phyloP scores from a whole-genome alignment of 2,329 filamentous ascomycete species.

The Trichoderma atroviride region DNA sequence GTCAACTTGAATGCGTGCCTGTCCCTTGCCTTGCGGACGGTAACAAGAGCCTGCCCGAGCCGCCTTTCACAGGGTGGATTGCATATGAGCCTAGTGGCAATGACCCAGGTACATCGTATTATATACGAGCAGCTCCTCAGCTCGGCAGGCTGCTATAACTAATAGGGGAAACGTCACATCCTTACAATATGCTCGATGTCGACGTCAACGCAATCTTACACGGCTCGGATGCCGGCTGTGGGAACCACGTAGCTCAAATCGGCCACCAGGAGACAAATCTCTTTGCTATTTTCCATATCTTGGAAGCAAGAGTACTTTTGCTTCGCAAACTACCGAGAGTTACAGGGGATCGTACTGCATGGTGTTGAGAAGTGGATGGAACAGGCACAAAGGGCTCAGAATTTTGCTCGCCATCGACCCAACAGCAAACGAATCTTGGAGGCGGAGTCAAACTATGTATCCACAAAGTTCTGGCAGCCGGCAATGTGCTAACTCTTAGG shows the following conservation, averaged over 20 bases:
- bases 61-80: not conserved
- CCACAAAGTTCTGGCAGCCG: not conserved
- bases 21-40: not conserved
- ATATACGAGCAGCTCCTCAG: not conserved
- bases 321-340: conserved; percentile 2
- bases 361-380: not conserved
- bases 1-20: not conserved
- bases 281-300: not conserved
- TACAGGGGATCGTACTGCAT: not conserved
- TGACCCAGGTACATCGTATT: not conserved
- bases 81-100: not conserved
- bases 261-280: not conserved
- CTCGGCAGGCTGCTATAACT: not conserved
- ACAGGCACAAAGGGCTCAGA: not conserved
- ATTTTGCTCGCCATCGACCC: not conserved
- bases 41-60: not conserved
- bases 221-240: conserved; percentile 13
- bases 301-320: not conserved
- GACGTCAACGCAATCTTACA: conserved; percentile 16
- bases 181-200: not conserved
- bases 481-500: not conserved
- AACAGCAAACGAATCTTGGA: not conserved
- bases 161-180: not conserved
- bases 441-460: not conserved
- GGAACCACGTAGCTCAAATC: not conserved